Evolutionary conservation across 805 yeast genomes (phyloP).

Genomic region (Suhomyces faveliae): DNA sequence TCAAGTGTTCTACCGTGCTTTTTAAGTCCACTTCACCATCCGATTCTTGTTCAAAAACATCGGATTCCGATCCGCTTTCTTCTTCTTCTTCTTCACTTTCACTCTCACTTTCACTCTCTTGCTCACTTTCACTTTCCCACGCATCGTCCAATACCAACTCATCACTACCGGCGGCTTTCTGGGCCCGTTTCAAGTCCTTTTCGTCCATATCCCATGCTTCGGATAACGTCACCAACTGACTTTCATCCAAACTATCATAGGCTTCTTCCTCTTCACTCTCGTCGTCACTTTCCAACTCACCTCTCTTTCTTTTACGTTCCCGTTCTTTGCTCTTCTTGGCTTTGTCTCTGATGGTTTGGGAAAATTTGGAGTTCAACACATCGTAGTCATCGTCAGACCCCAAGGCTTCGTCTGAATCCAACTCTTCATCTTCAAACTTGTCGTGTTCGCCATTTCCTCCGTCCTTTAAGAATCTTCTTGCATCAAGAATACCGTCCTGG

Average conservation of each 20-base stretch:
- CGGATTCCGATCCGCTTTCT: slow-evolving; percentile 9
- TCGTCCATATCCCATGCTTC: slow-evolving; percentile 88
- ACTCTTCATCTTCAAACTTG: slow-evolving; percentile 58
- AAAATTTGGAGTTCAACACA: slow-evolving; percentile 60
- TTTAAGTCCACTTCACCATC: slow-evolving; percentile 54
- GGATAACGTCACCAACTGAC: slow-evolving; percentile 71
- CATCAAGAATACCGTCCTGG: slow-evolving; percentile 41
- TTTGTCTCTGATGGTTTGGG: slow-evolving; percentile 66
- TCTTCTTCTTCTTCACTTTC: slow-evolving; percentile 22
- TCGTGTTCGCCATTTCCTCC: slow-evolving; percentile 21
- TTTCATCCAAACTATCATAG: slow-evolving; percentile 74
- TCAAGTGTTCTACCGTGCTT: slow-evolving; percentile 43
- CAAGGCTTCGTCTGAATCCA: slow-evolving; percentile 84
- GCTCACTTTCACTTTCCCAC: slow-evolving; percentile 27
- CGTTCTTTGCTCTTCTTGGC: slow-evolving; percentile 35
- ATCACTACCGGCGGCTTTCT: slow-evolving; percentile 14
- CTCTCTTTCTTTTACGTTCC: slow-evolving; percentile 25
- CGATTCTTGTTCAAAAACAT: slow-evolving; percentile 29
- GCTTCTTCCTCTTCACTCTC: slow-evolving; percentile 47
- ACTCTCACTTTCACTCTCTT: slow-evolving; percentile 20
- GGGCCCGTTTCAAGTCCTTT: slow-evolving; percentile 32
- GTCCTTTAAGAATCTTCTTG: slow-evolving; percentile 32
- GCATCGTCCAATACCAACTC: slow-evolving; percentile 29
- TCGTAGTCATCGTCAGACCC: slow-evolving; percentile 77
- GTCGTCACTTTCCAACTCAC: slow-evolving; percentile 21